Base-by-base conservation (phyloP, 768 basidiomycete species). In the Strobilomyces dryophilus region DNA sequence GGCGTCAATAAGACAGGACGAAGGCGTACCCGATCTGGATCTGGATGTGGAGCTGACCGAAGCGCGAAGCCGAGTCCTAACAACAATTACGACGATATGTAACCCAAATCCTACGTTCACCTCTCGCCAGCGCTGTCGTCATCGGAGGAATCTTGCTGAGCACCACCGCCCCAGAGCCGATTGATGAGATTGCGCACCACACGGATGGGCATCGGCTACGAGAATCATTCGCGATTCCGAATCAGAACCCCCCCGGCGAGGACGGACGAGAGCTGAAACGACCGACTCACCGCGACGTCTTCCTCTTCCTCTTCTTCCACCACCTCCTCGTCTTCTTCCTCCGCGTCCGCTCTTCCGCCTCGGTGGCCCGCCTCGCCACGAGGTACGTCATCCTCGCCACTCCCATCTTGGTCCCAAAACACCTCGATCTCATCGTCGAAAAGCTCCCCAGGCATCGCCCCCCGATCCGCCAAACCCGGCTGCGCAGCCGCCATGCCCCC, bases 131-230 rank as follows among this genome's bases (percentile, higher is more conserved):
- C 27, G 27, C 27, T 27, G 27, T 27, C 62, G 35, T 65, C 65
- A 12, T 59, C 57, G 10, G 63, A 63, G 11, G n/a, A n/a, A n/a
- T n/a, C n/a, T 24, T 59, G 56, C 24, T 35, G 55, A 26, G 47
- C 52, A 0, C 45, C 74, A 61, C 67, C 64, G 36, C 76, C 82
- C 79, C 82, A 87, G 56, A 89, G 76, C 9, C 83, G 70, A 47
- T 77, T 78, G 37, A 88, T 53, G 8, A 88, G 68, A 59, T 82
- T 83, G 11, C 83, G 74, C 2, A 87, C 65, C 8, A 84, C 63
- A 2, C 83, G 78, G 24, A 80, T 66, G 10, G 84, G 84, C 61
- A 88, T 70, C 4, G 82, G 77, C 85, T 87, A 46, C 11, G 24
- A 47, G n/a, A 47, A 50, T 26, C 8, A 17, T 21, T 4, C 17